Conservation (phyloP, 106 monocot genomes). For the Allium sativum region DNA sequence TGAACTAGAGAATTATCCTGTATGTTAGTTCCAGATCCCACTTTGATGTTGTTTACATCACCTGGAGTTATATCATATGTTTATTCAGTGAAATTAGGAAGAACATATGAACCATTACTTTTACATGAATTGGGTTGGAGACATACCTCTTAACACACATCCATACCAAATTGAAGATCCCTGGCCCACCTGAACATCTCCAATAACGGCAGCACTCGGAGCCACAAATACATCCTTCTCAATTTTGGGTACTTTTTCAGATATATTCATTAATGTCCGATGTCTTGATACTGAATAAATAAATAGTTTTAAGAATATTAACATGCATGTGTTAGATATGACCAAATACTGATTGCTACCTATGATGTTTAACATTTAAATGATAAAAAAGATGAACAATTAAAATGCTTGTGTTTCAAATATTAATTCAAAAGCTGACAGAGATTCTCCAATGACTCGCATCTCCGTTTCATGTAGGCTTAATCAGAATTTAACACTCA, state of each 20-base stretch:
- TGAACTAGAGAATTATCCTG: constrained; percentile 96
- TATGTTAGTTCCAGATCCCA: constrained; percentile 90
- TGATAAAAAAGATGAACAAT: no score
- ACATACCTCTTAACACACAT: constrained; percentile 77
- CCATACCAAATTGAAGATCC: constrained; percentile 90
- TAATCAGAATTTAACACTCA: no score
- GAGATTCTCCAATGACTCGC: no score
- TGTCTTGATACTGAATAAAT: constrained; percentile 52
- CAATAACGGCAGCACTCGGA: constrained; percentile 78
- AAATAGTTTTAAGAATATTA: no score
- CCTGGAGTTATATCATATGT: constrained; percentile 28
- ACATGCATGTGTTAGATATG: no score
- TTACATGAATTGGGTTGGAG: not conserved
- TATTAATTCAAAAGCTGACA: no score
- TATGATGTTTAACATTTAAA: no score
- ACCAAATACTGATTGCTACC: no score
- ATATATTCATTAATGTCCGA: constrained; percentile 76
- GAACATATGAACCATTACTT: not conserved
- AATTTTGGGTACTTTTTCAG: constrained; percentile 59
- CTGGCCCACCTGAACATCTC: constrained; percentile 67
- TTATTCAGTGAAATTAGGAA: not conserved
- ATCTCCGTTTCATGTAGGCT: no score
- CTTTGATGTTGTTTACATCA: constrained; percentile 69
- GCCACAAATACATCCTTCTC: constrained; percentile 83
- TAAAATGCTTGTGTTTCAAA: no score